A percentile compares a stretch with the other conserved stretches of the same genome.
These are phyloP conservation scores for Sordariomycetes sp. DNA, from an alignment of 2,329 filamentous ascomycete species.

Conservation along the genomic window DNA sequence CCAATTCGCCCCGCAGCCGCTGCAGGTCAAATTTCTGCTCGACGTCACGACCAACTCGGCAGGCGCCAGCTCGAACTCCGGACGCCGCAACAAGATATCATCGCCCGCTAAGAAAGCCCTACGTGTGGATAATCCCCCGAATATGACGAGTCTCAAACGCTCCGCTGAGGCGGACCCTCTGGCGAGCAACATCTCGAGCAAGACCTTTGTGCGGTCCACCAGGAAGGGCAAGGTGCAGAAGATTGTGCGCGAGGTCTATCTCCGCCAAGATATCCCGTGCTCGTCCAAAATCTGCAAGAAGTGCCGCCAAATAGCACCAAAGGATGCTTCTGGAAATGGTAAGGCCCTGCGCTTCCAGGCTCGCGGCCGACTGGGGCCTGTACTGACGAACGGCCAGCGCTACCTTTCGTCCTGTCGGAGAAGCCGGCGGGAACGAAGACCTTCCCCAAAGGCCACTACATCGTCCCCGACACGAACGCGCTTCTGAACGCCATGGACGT, in stretches of 20 bases:
- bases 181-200: constrained; percentile 75
- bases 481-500: constrained; percentile 93
- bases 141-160: constrained; percentile 55
- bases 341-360: constrained; percentile 12
- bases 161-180: constrained; percentile 35
- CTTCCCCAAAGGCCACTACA: constrained; percentile 81
- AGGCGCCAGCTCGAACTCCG: constrained; percentile 1
- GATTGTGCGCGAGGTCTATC: constrained; percentile 91
- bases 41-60: not conserved
- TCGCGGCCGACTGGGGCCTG: not conserved
- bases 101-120: constrained; percentile 7
- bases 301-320: constrained; percentile 63
- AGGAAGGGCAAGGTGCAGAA: constrained; percentile 97
- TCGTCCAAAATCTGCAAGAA: constrained; percentile 75
- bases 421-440: constrained; percentile 71
- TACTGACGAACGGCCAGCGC: not conserved
- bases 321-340: constrained; percentile 70
- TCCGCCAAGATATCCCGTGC: constrained; percentile 93
- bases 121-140: constrained; percentile 6
- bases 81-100: constrained; percentile 5
- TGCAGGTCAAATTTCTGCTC: constrained; percentile 6
- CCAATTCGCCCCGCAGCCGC: constrained; percentile 10
- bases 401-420: constrained; percentile 50
- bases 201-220: constrained; percentile 88
- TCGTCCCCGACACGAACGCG: constrained; percentile 92